Evolutionary conservation across 495 filamentous ascomycete genomes (phyloP).

Genomic region (Penicillium steckii): DNA sequence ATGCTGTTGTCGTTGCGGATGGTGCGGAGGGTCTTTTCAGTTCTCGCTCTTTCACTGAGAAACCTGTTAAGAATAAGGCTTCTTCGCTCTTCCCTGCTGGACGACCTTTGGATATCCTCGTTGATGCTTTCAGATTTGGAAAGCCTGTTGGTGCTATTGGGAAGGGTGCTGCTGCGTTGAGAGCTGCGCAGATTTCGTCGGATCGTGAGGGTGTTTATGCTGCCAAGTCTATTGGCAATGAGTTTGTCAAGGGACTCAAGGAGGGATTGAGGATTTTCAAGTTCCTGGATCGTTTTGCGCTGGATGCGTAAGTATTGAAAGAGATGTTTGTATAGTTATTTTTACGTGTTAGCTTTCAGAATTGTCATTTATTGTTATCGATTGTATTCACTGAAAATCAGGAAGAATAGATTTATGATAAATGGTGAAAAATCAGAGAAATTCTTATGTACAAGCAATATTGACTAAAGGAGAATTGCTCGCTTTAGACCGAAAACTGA

Average conservation of each 20-base stretch:
- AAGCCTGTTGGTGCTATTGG: conserved; percentile 71
- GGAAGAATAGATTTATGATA: too few relatives aligned
- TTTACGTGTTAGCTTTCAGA: neutral
- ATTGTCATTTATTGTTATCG: neutral
- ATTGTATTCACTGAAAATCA: neutral
- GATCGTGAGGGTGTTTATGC: conserved; percentile 53
- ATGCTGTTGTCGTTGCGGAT: conserved; percentile 62
- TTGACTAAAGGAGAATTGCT: neutral
- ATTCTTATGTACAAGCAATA: neutral
- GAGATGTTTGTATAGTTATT: neutral
- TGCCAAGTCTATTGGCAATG: conserved; percentile 23
- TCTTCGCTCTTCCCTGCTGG: conserved; percentile 61
- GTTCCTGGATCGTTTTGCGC: conserved; percentile 50
- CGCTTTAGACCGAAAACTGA: neutral
- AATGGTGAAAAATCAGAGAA: too few relatives aligned
- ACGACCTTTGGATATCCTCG: conserved; percentile 61
- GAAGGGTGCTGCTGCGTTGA: conserved; percentile 39
- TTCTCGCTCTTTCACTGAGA: conserved; percentile 20
- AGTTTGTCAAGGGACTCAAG: conserved; percentile 50
- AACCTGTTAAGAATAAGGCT: conserved; percentile 7
- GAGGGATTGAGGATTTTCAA: conserved; percentile 65
- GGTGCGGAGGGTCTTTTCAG: conserved; percentile 57
- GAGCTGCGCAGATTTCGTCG: conserved; percentile 35
- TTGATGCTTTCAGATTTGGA: conserved; percentile 67
- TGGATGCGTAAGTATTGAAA: conserved; percentile 22